These are phyloP conservation scores for Arachnomyces sp. DNA, from an alignment of 2,329 filamentous ascomycete species.

Conservation along the genomic window DNA sequence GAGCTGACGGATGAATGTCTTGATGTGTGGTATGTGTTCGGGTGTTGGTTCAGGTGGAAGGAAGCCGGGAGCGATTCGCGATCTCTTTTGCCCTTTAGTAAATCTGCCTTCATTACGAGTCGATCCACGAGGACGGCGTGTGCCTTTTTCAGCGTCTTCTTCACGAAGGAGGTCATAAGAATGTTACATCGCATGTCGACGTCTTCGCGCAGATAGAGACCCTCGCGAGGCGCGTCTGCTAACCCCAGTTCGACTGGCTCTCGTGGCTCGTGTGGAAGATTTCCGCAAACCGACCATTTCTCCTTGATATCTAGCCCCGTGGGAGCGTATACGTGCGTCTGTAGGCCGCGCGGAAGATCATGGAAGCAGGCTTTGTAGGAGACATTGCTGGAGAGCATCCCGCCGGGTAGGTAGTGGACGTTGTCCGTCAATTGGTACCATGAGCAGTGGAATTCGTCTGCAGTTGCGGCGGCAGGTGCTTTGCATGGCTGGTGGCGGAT, in stretches of 20 bases:
- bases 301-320: slow-evolving; percentile 71
- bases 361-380: slow-evolving; percentile 76
- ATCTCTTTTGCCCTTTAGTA: slow-evolving; percentile 24
- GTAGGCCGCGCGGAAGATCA: slow-evolving; percentile 62
- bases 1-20: no score
- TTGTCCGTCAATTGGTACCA: slow-evolving; percentile 79
- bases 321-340: slow-evolving; percentile 79
- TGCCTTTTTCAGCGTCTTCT: slow-evolving; percentile 71
- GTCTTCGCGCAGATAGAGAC: slow-evolving; percentile 78
- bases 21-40: no score
- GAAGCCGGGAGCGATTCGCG: no score
- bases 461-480: slow-evolving; percentile 57
- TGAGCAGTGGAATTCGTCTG: slow-evolving; percentile 62
- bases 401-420: slow-evolving; percentile 66
- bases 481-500: slow-evolving; percentile 62
- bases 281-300: slow-evolving; percentile 70
- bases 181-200: slow-evolving; percentile 76
- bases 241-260: slow-evolving; percentile 57
- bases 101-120: slow-evolving; percentile 48
- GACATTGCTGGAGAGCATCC: slow-evolving; percentile 57
- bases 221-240: slow-evolving; percentile 56
- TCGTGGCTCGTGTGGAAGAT: slow-evolving; percentile 60
- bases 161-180: slow-evolving; percentile 68
- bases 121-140: slow-evolving; percentile 63
- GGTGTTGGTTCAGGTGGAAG: no score